Percentiles rank a stretch among this genome's conserved stretches.
These are phyloP conservation scores for Microdochium paspali DNA, from an alignment of 2,329 filamentous ascomycete species.

Conservation along the genomic window DNA sequence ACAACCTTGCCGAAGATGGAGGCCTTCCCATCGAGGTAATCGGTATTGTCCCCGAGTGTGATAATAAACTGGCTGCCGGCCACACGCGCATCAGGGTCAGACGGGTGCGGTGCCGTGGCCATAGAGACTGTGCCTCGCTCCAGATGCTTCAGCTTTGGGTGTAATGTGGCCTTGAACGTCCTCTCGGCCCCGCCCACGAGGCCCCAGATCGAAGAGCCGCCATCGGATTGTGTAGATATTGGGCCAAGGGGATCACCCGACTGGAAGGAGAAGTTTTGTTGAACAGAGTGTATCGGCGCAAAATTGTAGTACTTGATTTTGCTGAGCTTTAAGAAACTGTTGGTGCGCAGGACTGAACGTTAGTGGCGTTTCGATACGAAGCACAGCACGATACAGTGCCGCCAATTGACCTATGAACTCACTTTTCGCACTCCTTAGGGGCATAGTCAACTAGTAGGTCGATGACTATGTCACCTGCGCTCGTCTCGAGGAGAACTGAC, in stretches of 20 bases:
- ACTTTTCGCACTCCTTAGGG: conserved; percentile 93
- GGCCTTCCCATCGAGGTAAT: conserved; percentile 87
- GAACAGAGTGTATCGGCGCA: conserved; percentile 81
- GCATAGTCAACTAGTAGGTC: conserved; percentile 84
- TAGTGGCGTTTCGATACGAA: conserved; percentile 27
- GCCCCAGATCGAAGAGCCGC: conserved; percentile 90
- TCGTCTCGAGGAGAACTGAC: conserved; percentile 93
- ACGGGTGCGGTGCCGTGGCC: conserved; percentile 74
- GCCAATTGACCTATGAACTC: conserved; percentile 29
- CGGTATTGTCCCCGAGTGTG: conserved; percentile 79
- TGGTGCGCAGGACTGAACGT: conserved; percentile 34
- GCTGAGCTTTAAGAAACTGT: conserved; percentile 94
- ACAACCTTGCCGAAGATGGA: conserved; percentile 92
- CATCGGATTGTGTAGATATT: conserved; percentile 75
- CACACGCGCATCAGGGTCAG: conserved; percentile 71
- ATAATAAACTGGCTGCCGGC: conserved; percentile 92
- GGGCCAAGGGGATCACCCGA: conserved; percentile 91
- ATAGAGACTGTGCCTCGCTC: conserved; percentile 93
- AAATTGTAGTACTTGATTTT: conserved; percentile 99
- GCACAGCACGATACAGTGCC: conserved; percentile 1
- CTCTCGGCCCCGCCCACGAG: conserved; percentile 61
- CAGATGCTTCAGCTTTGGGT: conserved; percentile 78
- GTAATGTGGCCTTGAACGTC: conserved; percentile 75
- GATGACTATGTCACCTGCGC: conserved; percentile 86
- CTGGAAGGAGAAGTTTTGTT: conserved; percentile 94